Conservation (phyloP, 1,139 yeast genomes). For the Geotrichum histeridarum region DNA sequence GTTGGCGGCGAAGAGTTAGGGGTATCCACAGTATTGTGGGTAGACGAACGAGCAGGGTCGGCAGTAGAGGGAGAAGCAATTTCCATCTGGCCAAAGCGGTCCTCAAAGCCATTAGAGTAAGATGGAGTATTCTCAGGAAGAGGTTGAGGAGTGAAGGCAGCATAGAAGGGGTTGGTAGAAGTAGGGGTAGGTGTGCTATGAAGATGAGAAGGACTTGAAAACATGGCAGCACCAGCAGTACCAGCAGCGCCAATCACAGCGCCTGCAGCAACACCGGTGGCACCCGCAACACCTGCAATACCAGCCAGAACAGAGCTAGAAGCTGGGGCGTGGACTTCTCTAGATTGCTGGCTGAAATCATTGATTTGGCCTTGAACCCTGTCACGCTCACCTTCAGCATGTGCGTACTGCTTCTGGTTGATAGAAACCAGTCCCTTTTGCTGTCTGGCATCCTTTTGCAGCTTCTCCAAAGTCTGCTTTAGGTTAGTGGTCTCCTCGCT, state of each 20-base stretch:
- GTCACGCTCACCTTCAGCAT: constrained; percentile 50
- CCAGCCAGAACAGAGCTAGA: constrained; percentile 22
- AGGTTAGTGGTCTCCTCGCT: constrained; percentile 64
- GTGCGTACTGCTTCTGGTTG: constrained; percentile 62
- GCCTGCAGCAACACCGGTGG: constrained; percentile 25
- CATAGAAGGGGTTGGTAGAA: constrained; percentile 16
- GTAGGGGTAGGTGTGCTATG: not conserved
- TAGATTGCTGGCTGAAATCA: constrained; percentile 33
- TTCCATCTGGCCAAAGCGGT: constrained; percentile 29
- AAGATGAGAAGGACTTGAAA: constrained; percentile 6
- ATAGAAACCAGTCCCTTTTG: constrained; percentile 61
- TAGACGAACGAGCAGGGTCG: constrained; percentile 40
- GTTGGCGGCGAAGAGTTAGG: constrained; percentile 55
- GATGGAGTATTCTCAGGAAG: constrained; percentile 5
- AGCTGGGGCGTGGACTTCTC: constrained; percentile 28
- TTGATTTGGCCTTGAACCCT: constrained; percentile 42
- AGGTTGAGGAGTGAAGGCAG: constrained; percentile 8
- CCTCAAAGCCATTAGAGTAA: constrained; percentile 26
- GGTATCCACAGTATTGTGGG: constrained; percentile 45
- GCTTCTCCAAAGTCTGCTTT: constrained; percentile 50
- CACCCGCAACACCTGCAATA: constrained; percentile 23
- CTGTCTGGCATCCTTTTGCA: constrained; percentile 52
- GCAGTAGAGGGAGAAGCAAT: constrained; percentile 31
- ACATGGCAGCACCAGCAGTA: constrained; percentile 14
- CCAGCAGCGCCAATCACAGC: constrained; percentile 20